Base-by-base conservation (phyloP, 192 early-diverging fungal genomes). In the Gaertneriomyces sp. region DNA sequence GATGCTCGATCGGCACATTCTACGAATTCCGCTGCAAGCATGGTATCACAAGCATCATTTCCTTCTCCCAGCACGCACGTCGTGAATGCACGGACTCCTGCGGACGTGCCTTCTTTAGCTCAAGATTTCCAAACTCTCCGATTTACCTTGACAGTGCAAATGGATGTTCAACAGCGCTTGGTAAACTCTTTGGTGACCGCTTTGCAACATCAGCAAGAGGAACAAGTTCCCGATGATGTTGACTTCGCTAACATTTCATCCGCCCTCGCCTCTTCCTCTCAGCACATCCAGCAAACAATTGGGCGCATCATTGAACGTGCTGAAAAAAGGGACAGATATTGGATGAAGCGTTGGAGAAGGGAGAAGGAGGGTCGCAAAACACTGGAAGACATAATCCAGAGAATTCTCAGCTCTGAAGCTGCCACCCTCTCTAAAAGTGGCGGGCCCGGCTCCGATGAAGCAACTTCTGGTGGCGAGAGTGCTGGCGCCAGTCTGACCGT, bases 301-400 rank as follows among this genome's bases (percentile, higher is more conserved):
- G 17, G 16, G 20, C 46, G 44, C 42, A 11, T 73, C 1, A 62
- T 76, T n/a, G 49, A 58, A 14, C 42, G 47, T 17, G 55, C 33
- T 52, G 54, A 70, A n/a, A 47, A 17, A 12, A 53, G 74, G 11
- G 69, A 75, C 43, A 38, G 45, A 4, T 16, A 66, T 33, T 75
- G 68, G 69, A 53, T 51, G 40, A 58, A 50, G 45, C 62, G 63
- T 19, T 49, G 67, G 14, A 62, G 60, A 57, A 49, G 44, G 9
- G 76, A 70, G 52, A 54, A 25, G 5, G 76, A 77, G 14, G 46
- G 50, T 20, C 72, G 69, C 14, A 69, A 60, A 20, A 54, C 72
- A 6, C 68, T 63, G 76, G 72, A 77, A 51, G 71, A 74, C 8
- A 60, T 77, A 16, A 72, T 77, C 3, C 57, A 63, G 16, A 58